Percentiles rank a stretch among this genome's conserved stretches.
Evolutionary conservation across 2,329 filamentous ascomycete genomes (phyloP).

Genomic region (Beauveria scarabaeidicola): DNA sequence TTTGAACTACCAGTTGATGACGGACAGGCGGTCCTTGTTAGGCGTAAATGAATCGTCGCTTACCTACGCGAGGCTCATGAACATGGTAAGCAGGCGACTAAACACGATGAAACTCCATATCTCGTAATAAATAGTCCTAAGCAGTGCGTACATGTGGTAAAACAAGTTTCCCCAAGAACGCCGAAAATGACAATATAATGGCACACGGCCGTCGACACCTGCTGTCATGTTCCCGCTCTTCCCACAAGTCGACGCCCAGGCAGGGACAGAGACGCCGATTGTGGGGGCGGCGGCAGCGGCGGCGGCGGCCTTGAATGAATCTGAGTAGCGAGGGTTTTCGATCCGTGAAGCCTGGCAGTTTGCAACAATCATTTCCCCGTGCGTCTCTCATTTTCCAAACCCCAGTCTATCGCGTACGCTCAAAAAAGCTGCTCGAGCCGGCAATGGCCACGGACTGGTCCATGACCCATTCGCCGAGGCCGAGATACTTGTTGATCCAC

Average conservation of each 20-base stretch:
- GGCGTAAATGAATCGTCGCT: not conserved
- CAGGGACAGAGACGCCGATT: not conserved
- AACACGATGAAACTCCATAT: constrained; percentile 2
- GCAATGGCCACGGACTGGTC: constrained; percentile 92
- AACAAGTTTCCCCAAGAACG: not conserved
- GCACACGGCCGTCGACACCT: not conserved
- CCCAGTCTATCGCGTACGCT: constrained; percentile 65
- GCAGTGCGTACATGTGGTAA: constrained; percentile 1
- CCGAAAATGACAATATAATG: not conserved
- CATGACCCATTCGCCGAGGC: constrained; percentile 96
- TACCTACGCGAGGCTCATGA: not conserved
- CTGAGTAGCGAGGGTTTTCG: constrained; percentile 1
- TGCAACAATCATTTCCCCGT: not conserved
- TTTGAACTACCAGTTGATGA: not conserved
- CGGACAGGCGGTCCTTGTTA: not conserved
- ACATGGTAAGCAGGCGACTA: not conserved
- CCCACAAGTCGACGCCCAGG: not conserved
- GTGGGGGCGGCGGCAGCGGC: not conserved
- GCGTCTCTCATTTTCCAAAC: not conserved
- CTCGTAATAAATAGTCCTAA: constrained; percentile 3
- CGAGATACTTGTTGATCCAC: constrained; percentile 90
- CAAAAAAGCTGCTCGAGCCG: constrained; percentile 81
- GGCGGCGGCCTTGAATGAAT: not conserved
- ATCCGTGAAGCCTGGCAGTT: not conserved
- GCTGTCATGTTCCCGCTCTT: not conserved